Evolutionary conservation across 2,329 filamentous ascomycete genomes (phyloP).

Genomic region (Diplocarpon mali): DNA sequence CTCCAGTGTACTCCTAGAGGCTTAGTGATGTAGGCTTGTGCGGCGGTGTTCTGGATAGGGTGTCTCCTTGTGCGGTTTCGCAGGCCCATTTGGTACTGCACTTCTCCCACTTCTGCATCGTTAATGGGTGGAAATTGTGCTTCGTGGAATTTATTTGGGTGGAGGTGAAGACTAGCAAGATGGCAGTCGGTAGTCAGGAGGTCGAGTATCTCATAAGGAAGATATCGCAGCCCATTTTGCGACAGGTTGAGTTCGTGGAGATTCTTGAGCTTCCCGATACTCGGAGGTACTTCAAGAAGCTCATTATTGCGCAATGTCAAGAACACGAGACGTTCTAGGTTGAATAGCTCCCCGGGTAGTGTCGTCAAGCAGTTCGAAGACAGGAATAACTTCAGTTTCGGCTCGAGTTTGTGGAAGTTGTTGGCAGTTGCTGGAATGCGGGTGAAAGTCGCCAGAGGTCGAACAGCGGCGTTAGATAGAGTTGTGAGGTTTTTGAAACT

Average conservation of each 20-base stretch:
- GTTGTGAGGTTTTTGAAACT: slow-evolving; percentile 31
- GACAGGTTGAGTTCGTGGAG: slow-evolving; percentile 54
- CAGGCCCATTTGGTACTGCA: slow-evolving; percentile 9
- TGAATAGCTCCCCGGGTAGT: slow-evolving; percentile 50
- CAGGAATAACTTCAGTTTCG: slow-evolving; percentile 50
- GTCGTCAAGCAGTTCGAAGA: slow-evolving; percentile 44
- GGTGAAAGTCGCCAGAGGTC: slow-evolving; percentile 43
- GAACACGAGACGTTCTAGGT: slow-evolving; percentile 48
- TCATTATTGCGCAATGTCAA: slow-evolving; percentile 56
- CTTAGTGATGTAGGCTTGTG: not conserved
- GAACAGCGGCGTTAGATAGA: slow-evolving; percentile 46
- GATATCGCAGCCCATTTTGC: slow-evolving; percentile 47
- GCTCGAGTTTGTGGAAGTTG: slow-evolving; percentile 44
- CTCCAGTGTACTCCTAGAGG: slow-evolving; percentile 9
- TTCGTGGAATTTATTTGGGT: slow-evolving; percentile 52
- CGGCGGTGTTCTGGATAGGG: not conserved
- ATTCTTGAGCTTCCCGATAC: slow-evolving; percentile 45
- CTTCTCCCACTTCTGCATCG: slow-evolving; percentile 3
- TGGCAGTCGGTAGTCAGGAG: slow-evolving; percentile 37
- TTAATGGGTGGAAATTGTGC: slow-evolving; percentile 23
- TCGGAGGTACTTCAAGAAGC: slow-evolving; percentile 48
- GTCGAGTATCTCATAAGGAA: slow-evolving; percentile 53
- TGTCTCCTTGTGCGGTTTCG: slow-evolving; percentile 3
- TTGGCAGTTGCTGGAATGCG: slow-evolving; percentile 31
- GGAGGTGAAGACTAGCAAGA: slow-evolving; percentile 42